Evolutionary conservation across 2,329 filamentous ascomycete species (phyloP), one percentile per base, ranked within the genome.

Genomic region (Exophiala sp.): DNA sequence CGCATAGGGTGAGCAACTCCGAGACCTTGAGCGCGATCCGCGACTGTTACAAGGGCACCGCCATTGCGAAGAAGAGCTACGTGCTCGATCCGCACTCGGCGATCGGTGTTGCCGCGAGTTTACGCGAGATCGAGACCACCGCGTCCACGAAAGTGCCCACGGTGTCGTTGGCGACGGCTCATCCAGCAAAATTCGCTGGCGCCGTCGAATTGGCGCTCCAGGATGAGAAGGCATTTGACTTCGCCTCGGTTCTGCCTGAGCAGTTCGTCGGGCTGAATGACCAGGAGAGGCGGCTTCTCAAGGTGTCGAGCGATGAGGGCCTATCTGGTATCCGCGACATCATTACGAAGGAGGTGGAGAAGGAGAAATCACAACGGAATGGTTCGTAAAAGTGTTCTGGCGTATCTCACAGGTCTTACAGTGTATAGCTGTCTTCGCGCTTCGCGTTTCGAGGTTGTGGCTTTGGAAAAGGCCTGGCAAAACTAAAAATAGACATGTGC

Each of bases 21-120:
- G 76, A 91, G 70, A 92, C 87, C 0, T 70, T 90, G 20, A 79
- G 83, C 24, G 87, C 84, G 6, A 88, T 87, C 65, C 77, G 76
- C 55, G 66, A 71, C 10, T 77, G 78, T 56, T 87, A 85, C 70
- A 63, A 65, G 61, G 55, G 70, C 63, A 56, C 68, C 58, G 63
- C 67, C 65, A 63, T 69, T 65, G 65, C 72, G 52, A 73, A 75
- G 55, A 77, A 78, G 41, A 79, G 82, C 54, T 97, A 97, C 72
- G 82, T 97, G 39, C 83, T 97, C 1, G 94, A 99, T 68, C 94
- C 94, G 1, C 94, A 99, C 75, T 86, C 90, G 0, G 90, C 94
- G 1, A 88, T 99, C 42, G 94, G 91, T 52, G 80, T 96, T 36
- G 80, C 86, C 14, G 91, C 89, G 1, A 81, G 91, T 0, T 69